Evolutionary conservation across 1,139 yeast species (phyloP).

Genomic region (Lodderomyces oxycetoniae): DNA sequence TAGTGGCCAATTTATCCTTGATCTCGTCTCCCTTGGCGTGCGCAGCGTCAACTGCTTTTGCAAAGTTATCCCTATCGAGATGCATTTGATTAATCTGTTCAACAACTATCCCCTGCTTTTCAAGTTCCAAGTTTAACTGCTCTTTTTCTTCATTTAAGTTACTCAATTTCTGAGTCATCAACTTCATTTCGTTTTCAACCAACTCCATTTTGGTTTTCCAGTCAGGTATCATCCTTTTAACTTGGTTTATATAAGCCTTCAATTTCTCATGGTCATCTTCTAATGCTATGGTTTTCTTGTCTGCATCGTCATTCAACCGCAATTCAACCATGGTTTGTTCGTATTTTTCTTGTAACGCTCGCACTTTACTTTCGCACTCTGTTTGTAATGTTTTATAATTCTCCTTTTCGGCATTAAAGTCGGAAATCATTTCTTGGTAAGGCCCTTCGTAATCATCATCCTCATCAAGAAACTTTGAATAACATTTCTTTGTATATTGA

Average conservation of each 20-base stretch:
- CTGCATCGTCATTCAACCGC: slow-evolving; percentile 31
- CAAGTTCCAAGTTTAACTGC: slow-evolving; percentile 44
- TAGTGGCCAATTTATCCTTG: slow-evolving; percentile 36
- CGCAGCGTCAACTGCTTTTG: slow-evolving; percentile 51
- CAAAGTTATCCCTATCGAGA: slow-evolving; percentile 54
- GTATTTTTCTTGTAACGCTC: slow-evolving; percentile 21
- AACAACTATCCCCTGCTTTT: slow-evolving; percentile 54
- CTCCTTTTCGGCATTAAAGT: slow-evolving; percentile 43
- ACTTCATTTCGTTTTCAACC: slow-evolving; percentile 7
- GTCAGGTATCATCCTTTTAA: slow-evolving; percentile 58
- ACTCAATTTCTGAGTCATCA: slow-evolving; percentile 19
- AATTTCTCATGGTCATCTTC: slow-evolving; percentile 71
- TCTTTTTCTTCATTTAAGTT: slow-evolving; percentile 43
- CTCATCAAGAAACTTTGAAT: slow-evolving; percentile 60
- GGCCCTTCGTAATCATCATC: slow-evolving; percentile 54
- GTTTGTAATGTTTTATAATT: slow-evolving; percentile 36
- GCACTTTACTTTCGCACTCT: slow-evolving; percentile 17
- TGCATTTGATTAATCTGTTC: slow-evolving; percentile 60
- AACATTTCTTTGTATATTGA: slow-evolving; percentile 61
- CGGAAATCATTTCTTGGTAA: slow-evolving; percentile 51
- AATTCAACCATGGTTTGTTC: slow-evolving; percentile 9
- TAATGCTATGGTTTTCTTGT: slow-evolving; percentile 57
- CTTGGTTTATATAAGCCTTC: slow-evolving; percentile 62
- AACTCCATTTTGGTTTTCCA: slow-evolving; percentile 40
- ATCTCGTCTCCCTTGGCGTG: slow-evolving; percentile 38